A percentile compares a stretch with the other conserved stretches of the same genome.
Conservation (phyloP, 768 basidiomycete genomes). For the Russula sp. region DNA sequence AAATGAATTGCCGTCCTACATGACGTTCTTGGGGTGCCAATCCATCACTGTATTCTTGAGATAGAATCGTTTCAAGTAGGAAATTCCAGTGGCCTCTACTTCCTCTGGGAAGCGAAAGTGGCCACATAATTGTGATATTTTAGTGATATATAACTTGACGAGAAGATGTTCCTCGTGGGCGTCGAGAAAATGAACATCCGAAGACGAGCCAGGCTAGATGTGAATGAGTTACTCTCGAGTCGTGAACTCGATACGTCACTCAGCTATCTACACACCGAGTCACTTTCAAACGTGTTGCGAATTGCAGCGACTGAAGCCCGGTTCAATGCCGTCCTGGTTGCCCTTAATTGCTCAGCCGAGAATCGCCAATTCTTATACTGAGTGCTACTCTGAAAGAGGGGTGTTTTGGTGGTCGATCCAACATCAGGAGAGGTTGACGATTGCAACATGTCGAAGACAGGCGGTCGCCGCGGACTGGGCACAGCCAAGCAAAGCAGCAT, state of each 20-base stretch:
- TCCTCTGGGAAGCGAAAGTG: constrained; percentile 86
- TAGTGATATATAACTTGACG: constrained; percentile 82
- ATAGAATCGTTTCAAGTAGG: constrained; percentile 94
- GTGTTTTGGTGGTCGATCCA: constrained; percentile 26
- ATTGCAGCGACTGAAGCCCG: constrained; percentile 70
- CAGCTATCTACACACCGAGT: constrained; percentile 48
- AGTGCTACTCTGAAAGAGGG: constrained; percentile 71
- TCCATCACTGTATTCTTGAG: constrained; percentile 98
- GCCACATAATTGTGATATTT: constrained; percentile 77
- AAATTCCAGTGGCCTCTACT: constrained; percentile 87
- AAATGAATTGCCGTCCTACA: constrained; percentile 46
- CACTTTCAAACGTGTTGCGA: constrained; percentile 65
- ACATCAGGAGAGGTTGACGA: constrained; percentile 4
- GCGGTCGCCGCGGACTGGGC: too few relatives aligned
- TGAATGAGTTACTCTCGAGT: neutral
- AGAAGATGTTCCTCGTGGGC: constrained; percentile 82
- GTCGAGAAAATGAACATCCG: constrained; percentile 62
- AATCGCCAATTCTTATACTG: constrained; percentile 88
- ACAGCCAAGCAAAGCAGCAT: too few relatives aligned
- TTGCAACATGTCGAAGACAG: constrained; percentile 3
- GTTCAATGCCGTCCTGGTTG: constrained; percentile 63
- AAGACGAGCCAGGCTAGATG: constrained; percentile 61
- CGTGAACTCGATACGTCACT: neutral
- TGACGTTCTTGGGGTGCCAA: constrained; percentile 98
- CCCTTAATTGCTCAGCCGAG: constrained; percentile 55